Evolutionary conservation across 441 rosid species (phyloP), one percentile per base, ranked within the genome.

Genomic region (Gossypium schwendimanii): DNA sequence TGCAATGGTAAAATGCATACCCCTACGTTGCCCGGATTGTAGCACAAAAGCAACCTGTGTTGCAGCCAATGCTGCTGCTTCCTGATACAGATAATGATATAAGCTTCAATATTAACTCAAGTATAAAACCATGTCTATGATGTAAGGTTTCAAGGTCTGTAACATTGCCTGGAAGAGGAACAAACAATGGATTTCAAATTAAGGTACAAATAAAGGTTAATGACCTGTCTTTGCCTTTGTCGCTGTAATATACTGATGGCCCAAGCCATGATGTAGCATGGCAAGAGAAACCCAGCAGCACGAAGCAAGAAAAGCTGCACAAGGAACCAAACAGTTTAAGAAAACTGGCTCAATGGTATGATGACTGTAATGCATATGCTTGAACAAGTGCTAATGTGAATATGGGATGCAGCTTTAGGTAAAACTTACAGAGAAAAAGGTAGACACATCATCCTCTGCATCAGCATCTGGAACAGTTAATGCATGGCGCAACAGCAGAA

Each of bases 251-350:
- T 87, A 78, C 96, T 88, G 69, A 95, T 88, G 73, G 97, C 97
- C 99, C 99, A 93, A 67, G 98, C 99, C 99, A 95, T 89, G 76
- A 94, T 90, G 79, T 94, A 94, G 79, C 98, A 92, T 4, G 99
- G 97, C 76, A 92, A 86, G 83, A 94, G 98, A 81, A 94, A 94
- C 28, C 96, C 96, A 62, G 94, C 98, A 53, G 96, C 98, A 33
- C 98, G 88, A 74, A 94, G 90, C 81, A 89, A 76, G 80, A 87
- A 88, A 71, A 89, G 89, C 94, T 89, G 73, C 23, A 73, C 44
- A 73, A 41, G 63, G 15, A 54, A 6, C 65, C 23, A 45, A 24
- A 44, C 14, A 52, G 49, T 64, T 73, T 50, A 64, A 64, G 23
- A 54, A 64, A 58, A 24, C n/a, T 7, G 57, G 28, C 68, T 71